These are phyloP conservation scores for Melastoma candidum DNA, from an alignment of 441 rosid genomes.

Conservation along the genomic window DNA sequence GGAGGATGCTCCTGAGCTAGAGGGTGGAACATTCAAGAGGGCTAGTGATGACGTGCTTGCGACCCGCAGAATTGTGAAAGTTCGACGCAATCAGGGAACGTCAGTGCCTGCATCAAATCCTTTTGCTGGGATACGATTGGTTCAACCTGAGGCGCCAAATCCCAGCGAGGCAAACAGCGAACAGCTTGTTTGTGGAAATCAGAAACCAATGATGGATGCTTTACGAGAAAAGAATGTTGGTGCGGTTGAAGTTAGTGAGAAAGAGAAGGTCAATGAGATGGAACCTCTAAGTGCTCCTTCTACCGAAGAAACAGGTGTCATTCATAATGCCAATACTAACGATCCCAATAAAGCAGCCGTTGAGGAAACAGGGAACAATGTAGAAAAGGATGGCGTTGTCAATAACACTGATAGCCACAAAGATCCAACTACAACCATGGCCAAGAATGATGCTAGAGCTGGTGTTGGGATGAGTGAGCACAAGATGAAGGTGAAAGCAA, in stretches of 20 bases:
- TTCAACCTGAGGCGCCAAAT: conserved; percentile 26
- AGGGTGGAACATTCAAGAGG: conserved; percentile 67
- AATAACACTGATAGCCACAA: too few species aligned
- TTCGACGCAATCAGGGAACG: conserved; percentile 44
- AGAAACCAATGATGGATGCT: too few species aligned
- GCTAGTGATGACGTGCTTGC: conserved; percentile 81
- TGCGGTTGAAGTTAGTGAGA: neutral
- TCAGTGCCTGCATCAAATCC: conserved; percentile 56
- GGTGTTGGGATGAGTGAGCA: conserved; percentile 23
- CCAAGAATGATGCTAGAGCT: conserved; percentile 2
- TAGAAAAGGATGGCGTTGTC: too few species aligned
- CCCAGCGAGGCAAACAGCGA: conserved; percentile 8
- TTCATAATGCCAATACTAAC: conserved; percentile 2
- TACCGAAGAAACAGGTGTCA: neutral
- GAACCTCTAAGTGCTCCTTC: neutral
- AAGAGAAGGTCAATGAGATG: conserved; percentile 1
- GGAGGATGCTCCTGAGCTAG: conserved; percentile 44
- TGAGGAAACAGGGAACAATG: too few species aligned
- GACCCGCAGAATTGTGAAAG: conserved; percentile 59
- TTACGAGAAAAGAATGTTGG: too few species aligned
- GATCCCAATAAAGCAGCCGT: neutral
- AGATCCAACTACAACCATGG: too few species aligned
- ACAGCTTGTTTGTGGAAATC: too few species aligned
- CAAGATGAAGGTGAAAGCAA: conserved; percentile 24
- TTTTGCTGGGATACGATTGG: conserved; percentile 62